Conservation (phyloP, 495 filamentous ascomycete genomes). For the Parachaetomium inaequale region DNA sequence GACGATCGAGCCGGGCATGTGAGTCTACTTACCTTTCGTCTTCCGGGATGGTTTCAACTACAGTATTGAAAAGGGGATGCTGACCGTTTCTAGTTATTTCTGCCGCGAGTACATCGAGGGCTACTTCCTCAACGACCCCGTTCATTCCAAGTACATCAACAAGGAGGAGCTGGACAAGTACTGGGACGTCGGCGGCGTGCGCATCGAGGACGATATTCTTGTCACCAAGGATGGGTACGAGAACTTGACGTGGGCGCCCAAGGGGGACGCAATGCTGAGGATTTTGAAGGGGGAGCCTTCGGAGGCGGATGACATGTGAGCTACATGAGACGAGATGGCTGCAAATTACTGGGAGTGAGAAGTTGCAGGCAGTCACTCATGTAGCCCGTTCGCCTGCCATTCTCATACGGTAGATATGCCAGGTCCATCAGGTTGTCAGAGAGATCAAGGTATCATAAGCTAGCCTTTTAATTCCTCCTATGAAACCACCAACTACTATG, state of each 20-base stretch:
- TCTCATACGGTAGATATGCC: no score
- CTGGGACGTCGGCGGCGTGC: constrained; percentile 76
- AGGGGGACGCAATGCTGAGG: constrained; percentile 56
- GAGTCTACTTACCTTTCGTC: constrained; percentile 19
- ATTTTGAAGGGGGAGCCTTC: constrained; percentile 26
- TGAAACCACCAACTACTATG: neutral
- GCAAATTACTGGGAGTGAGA: no score
- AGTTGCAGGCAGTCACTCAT: no score
- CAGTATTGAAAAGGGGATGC: neutral
- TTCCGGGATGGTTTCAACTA: neutral
- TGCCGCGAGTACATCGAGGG: constrained; percentile 57
- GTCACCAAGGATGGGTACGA: constrained; percentile 74
- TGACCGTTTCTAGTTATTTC: constrained; percentile 51
- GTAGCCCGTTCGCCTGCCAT: no score
- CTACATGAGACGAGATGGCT: no score
- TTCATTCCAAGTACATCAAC: constrained; percentile 70
- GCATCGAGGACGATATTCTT: constrained; percentile 89
- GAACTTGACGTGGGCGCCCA: constrained; percentile 80
- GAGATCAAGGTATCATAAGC: neutral
- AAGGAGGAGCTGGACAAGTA: constrained; percentile 65
- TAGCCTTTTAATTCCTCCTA: neutral
- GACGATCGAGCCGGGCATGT: constrained; percentile 86
- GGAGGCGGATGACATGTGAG: neutral
- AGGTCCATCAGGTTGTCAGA: neutral
- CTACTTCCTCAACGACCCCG: constrained; percentile 58